phyloP scores from a whole-genome alignment of 2,329 filamentous ascomycete genomes.

The Fusarium multiceps region DNA sequence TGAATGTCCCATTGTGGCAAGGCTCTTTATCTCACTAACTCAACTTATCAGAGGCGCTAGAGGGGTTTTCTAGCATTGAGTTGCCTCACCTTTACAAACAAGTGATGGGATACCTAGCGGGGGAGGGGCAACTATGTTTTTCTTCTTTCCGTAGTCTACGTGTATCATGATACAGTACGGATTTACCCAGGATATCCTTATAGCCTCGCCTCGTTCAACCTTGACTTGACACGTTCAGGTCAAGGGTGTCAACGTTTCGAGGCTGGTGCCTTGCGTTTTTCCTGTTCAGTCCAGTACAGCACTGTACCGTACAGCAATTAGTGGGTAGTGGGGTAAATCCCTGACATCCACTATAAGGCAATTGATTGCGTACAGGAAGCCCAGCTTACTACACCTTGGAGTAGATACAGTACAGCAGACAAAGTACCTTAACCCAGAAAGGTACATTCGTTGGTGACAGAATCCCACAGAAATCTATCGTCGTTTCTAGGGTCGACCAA shows the following conservation, averaged over 20 bases:
- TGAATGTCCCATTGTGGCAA: constrained; percentile 5
- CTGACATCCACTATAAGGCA: constrained; percentile 30
- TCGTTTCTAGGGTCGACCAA: constrained; percentile 34
- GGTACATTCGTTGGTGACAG: constrained; percentile 21
- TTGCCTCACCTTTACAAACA: not conserved
- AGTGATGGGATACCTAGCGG: constrained; percentile 16
- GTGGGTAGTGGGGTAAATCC: constrained; percentile 26
- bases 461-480: constrained; percentile 41
- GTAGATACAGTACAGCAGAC: not conserved
- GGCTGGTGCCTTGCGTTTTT: constrained; percentile 23
- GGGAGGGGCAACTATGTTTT: constrained; percentile 29
- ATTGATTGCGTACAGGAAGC: constrained; percentile 29
- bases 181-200: not conserved
- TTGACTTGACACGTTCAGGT: constrained; percentile 8
- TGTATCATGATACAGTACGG: not conserved
- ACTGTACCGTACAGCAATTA: not conserved
- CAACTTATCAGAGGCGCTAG: not conserved
- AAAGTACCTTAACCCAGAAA: not conserved
- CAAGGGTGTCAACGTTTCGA: constrained; percentile 11
- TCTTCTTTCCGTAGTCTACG: not conserved
- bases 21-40: constrained; percentile 11
- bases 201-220: constrained; percentile 1
- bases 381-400: not conserved
- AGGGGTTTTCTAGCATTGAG: constrained; percentile 7
- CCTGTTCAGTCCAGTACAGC: not conserved